Conservation (phyloP, 1,284 basidiomycete species). For the Cryptococcus depauperatus region DNA sequence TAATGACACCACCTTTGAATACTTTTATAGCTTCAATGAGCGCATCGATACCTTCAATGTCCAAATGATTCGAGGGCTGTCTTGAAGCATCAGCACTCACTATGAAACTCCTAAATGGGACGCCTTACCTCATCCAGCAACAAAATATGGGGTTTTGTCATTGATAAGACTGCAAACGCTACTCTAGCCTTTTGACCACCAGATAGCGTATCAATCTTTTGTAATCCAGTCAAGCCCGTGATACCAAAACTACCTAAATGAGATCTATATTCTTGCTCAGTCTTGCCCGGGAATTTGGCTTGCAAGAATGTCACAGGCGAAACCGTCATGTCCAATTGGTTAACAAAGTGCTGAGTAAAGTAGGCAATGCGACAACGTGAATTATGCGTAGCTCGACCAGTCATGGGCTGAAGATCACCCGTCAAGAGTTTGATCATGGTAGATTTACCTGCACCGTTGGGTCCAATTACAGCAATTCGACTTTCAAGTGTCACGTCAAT, state of each 20-base stretch:
- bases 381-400: constrained; percentile 82
- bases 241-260: constrained; percentile 99
- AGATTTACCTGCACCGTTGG: constrained; percentile 52
- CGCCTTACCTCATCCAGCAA: constrained; percentile 72
- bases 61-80: constrained; percentile 93
- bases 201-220: constrained; percentile 50
- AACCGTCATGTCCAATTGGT: constrained; percentile 76
- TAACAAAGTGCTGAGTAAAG: constrained; percentile 97
- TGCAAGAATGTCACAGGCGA: constrained; percentile 89
- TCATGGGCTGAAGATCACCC: constrained; percentile 71
- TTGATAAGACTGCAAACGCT: constrained; percentile 83
- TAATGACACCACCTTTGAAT: constrained; percentile 84
- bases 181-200: constrained; percentile 97
- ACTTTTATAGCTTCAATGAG: constrained; percentile 75
- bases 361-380: constrained; percentile 83
- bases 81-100: neutral
- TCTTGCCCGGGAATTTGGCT: constrained; percentile 84
- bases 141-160: constrained; percentile 80
- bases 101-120: neutral
- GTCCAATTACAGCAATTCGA: constrained; percentile 81
- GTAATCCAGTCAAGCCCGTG: constrained; percentile 80
- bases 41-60: constrained; percentile 96
- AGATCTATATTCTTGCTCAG: constrained; percentile 88
- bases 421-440: constrained; percentile 80
- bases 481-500: constrained; percentile 86